Conservation (phyloP, 805 yeast species). For the Yamadazyma sp. region DNA sequence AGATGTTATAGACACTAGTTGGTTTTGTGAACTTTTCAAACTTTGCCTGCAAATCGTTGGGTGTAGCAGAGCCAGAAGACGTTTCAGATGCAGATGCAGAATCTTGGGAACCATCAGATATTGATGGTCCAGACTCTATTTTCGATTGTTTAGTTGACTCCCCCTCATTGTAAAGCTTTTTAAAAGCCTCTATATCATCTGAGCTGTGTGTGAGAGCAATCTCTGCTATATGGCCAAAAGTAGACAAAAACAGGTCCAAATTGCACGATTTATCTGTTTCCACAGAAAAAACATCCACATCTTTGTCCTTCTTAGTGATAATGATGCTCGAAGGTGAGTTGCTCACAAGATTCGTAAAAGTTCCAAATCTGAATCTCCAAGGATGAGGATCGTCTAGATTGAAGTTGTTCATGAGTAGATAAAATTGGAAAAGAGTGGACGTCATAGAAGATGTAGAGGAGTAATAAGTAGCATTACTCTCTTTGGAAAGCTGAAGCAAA, state of each 20-base stretch:
- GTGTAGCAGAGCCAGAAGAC: too few relatives aligned
- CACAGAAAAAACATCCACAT: conserved; percentile 51
- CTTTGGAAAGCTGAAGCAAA: conserved; percentile 49
- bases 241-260: conserved; percentile 64
- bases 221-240: conserved; percentile 80
- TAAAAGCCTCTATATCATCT: conserved; percentile 45
- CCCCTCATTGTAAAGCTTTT: conserved; percentile 16
- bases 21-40: too few relatives aligned
- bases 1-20: conserved; percentile 62
- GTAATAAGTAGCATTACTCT: conserved; percentile 43
- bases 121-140: too few relatives aligned
- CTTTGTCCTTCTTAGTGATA: conserved; percentile 39
- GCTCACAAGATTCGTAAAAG: conserved; percentile 46
- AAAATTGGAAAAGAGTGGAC: conserved; percentile 68
- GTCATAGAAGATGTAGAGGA: conserved; percentile 94
- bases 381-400: conserved; percentile 12
- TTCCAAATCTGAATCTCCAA: conserved; percentile 36
- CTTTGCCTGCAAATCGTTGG: too few relatives aligned
- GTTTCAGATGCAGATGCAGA: too few relatives aligned
- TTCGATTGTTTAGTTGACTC: neutral
- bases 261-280: conserved; percentile 70
- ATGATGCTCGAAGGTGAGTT: conserved; percentile 48
- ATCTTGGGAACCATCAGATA: too few relatives aligned
- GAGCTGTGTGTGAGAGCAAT: conserved; percentile 64
- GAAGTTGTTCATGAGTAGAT: conserved; percentile 58